A percentile compares a stretch with the other conserved stretches of the same genome.
Evolutionary conservation across 2,329 filamentous ascomycete species (phyloP).

Genomic region (Exutisphaerella laricina): DNA sequence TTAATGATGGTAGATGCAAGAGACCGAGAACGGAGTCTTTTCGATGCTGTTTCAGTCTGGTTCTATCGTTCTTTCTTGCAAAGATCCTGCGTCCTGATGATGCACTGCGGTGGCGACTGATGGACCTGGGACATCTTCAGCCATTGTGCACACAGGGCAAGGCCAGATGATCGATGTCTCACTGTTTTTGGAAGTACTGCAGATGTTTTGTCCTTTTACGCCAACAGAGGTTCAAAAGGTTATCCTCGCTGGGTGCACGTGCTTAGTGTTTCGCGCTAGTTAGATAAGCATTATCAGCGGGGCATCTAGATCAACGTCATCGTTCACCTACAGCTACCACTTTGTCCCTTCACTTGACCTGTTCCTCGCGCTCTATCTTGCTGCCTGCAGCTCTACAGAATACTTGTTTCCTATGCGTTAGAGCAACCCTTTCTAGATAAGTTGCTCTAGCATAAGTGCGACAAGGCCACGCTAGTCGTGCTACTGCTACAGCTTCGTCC

Average conservation of each 20-base stretch:
- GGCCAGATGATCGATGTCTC: conserved; percentile 1
- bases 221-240: too few relatives aligned
- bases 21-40: too few relatives aligned
- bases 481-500: neutral
- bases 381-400: neutral
- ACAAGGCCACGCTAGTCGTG: neutral
- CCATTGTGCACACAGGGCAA: neutral
- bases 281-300: neutral
- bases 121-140: neutral
- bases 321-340: neutral
- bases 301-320: neutral
- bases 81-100: neutral
- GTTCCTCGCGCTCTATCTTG: neutral
- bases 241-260: too few relatives aligned
- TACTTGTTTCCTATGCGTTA: neutral
- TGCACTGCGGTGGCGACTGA: neutral
- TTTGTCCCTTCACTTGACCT: neutral
- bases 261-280: neutral
- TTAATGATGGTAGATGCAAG: too few relatives aligned
- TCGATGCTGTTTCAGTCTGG: neutral
- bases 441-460: neutral
- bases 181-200: neutral
- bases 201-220: neutral
- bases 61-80: neutral
- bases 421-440: too few relatives aligned